These are phyloP conservation scores for Agastache rugosa DNA, from an alignment of 257 asterid species.

Conservation along the genomic window DNA sequence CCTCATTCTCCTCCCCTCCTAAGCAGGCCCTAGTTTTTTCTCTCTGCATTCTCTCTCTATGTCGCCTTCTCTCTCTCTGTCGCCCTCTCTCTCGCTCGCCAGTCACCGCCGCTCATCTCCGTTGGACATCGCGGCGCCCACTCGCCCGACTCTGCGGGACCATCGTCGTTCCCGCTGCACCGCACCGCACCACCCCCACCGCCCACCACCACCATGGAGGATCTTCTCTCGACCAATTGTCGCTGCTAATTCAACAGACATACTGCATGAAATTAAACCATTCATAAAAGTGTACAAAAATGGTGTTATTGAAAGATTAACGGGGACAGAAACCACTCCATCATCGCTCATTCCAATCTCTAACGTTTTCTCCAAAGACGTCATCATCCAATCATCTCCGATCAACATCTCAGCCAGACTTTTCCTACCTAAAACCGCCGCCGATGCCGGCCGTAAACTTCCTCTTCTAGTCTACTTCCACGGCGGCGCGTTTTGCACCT, in stretches of 20 bases:
- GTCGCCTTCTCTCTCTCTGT: no score
- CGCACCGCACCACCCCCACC: no score
- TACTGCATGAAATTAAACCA: slow-evolving; percentile 40
- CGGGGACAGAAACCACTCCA: slow-evolving; percentile 40
- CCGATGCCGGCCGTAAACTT: slow-evolving; percentile 40
- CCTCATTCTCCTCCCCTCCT: no score
- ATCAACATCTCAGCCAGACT: slow-evolving; percentile 52
- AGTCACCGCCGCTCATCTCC: no score
- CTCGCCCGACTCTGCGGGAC: no score
- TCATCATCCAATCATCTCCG: slow-evolving; percentile 30
- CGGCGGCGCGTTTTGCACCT: slow-evolving; percentile 61
- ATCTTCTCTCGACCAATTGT: no score
- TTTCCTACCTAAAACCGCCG: slow-evolving; percentile 36
- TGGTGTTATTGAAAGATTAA: slow-evolving; percentile 50
- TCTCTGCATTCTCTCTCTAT: no score
- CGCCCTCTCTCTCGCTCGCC: no score
- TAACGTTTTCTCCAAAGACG: slow-evolving; percentile 56
- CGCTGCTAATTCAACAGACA: slow-evolving; percentile 36
- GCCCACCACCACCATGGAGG: no score
- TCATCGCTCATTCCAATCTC: slow-evolving; percentile 42
- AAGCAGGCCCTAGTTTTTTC: no score
- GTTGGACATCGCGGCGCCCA: no score
- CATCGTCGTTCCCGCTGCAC: no score
- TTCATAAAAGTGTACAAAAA: slow-evolving; percentile 44
- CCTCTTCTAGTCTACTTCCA: slow-evolving; percentile 65